Evolutionary conservation across 176 grass and related monocot genomes (phyloP), one percentile per base, ranked within the genome.

Genomic region (Metroxylon sagu): DNA sequence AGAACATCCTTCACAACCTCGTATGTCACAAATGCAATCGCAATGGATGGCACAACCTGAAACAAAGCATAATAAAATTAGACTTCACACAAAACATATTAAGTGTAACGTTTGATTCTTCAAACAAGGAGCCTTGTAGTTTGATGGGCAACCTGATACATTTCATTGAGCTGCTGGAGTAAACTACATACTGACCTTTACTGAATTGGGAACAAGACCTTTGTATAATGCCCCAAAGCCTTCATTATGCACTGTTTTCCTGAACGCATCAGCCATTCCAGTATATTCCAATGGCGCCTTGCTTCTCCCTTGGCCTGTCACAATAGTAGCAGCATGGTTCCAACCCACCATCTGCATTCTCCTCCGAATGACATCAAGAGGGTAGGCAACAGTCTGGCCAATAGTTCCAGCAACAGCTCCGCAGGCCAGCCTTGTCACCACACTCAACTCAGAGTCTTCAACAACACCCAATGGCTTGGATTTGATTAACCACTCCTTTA

Each of bases 341-440:
- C 93, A 98, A 29, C 93, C 93, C 0, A 88, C 84, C 93, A 98
- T 98, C 79, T 98, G 93, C 93, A 98, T 98, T 65, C 93, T 89
- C 64, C 93, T 87, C 65, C 93, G 77, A 18, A 98, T 80, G 4
- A 98, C 93, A 78, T 98, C 93, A 49, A 98, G 87, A 58, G 93
- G 93, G 25, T 98, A 98, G 5, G 93, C 93, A 79, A 98, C 93
- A 25, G 93, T 98, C 76, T 98, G 93, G 1, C 93, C 93, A 25
- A 98, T 54, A 18, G 87, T 98, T 71, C 93, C 93, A 54, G 93
- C 93, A 55, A 76, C 79, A 54, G 84, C 87, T 49, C 93, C 93
- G 26, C 93, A 98, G 53, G 79, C 87, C 65, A 98, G 82, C 73
- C 81, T 79, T 26, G 93, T 98, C 49, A 60, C 73, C 5, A 92